A percentile compares a stretch with the other conserved stretches of the same genome.
Evolutionary conservation across 2,329 filamentous ascomycete genomes (phyloP).

Genomic region (Aureobasidium sp.): DNA sequence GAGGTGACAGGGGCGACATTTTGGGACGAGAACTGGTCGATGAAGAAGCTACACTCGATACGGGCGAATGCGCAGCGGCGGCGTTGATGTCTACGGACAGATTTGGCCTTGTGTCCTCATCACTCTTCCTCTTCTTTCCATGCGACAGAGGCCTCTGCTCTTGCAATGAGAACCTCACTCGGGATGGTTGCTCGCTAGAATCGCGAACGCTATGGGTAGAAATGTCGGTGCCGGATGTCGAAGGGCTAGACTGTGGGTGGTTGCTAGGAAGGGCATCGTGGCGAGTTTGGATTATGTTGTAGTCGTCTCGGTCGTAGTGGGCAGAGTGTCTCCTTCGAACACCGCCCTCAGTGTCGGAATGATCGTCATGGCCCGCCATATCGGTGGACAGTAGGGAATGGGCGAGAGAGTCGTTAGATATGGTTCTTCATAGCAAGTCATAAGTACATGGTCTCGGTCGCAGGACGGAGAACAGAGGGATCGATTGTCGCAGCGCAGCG

Average conservation of each 20-base stretch:
- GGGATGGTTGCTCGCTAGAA: constrained; percentile 13
- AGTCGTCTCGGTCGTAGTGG: constrained; percentile 14
- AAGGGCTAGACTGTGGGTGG: not conserved
- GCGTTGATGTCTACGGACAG: constrained; percentile 27
- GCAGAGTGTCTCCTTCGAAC: constrained; percentile 19
- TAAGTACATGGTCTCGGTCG: not conserved
- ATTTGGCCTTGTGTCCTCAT: constrained; percentile 25
- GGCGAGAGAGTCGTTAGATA: not conserved
- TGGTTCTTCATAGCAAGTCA: constrained; percentile 6
- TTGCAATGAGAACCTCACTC: constrained; percentile 23
- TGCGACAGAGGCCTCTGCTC: constrained; percentile 14
- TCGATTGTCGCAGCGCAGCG: not conserved
- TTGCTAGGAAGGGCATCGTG: constrained; percentile 14
- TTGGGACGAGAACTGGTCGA: constrained; percentile 17
- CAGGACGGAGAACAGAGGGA: not conserved
- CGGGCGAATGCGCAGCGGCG: not conserved
- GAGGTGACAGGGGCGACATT: constrained; percentile 27
- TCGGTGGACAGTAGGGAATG: not conserved
- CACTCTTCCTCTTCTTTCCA: constrained; percentile 23
- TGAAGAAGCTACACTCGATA: constrained; percentile 18
- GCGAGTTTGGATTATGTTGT: not conserved
- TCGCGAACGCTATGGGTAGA: not conserved
- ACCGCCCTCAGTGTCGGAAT: constrained; percentile 13
- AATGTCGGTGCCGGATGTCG: constrained; percentile 14
- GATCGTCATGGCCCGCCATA: constrained; percentile 17